These are phyloP conservation scores for Trametes villosa DNA, from an alignment of 768 basidiomycete species.

Conservation along the genomic window DNA sequence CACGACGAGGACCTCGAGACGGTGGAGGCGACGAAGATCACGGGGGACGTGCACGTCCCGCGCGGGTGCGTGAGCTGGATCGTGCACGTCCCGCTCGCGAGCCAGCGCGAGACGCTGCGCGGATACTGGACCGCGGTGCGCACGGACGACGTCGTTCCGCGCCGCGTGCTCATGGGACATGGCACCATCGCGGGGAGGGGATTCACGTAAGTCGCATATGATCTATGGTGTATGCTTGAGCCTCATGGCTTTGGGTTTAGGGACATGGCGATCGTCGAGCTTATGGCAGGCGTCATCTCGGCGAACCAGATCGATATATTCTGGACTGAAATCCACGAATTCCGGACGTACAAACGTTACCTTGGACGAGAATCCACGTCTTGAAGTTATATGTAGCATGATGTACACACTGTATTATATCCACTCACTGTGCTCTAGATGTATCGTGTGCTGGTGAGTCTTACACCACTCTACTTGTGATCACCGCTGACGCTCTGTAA, in stretches of 20 bases:
- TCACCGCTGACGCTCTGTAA: no score
- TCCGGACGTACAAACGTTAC: constrained; percentile 19
- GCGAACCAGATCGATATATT: constrained; percentile 22
- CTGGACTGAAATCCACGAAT: constrained; percentile 19
- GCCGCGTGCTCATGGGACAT: constrained; percentile 4
- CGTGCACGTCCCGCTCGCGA: constrained; percentile 3
- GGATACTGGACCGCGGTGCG: constrained; percentile 2
- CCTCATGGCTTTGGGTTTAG: not conserved
- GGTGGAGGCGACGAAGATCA: constrained; percentile 24
- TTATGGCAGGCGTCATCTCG: constrained; percentile 14
- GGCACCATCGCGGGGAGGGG: constrained; percentile 20
- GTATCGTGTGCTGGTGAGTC: no score
- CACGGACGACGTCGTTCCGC: not conserved
- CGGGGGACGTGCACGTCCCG: constrained; percentile 26
- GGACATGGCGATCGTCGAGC: constrained; percentile 2
- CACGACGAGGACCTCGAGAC: not conserved
- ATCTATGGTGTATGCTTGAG: not conserved
- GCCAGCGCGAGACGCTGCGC: not conserved
- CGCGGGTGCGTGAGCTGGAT: constrained; percentile 25
- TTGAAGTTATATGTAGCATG: not conserved
- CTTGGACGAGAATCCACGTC: constrained; percentile 8
- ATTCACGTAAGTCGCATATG: constrained; percentile 15
- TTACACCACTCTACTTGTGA: no score
- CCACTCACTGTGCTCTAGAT: not conserved
- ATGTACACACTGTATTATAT: not conserved